Percentiles rank a stretch among this genome's conserved stretches.
phyloP scores from a whole-genome alignment of 306 rosid species.

The Vachellia collinsii region DNA sequence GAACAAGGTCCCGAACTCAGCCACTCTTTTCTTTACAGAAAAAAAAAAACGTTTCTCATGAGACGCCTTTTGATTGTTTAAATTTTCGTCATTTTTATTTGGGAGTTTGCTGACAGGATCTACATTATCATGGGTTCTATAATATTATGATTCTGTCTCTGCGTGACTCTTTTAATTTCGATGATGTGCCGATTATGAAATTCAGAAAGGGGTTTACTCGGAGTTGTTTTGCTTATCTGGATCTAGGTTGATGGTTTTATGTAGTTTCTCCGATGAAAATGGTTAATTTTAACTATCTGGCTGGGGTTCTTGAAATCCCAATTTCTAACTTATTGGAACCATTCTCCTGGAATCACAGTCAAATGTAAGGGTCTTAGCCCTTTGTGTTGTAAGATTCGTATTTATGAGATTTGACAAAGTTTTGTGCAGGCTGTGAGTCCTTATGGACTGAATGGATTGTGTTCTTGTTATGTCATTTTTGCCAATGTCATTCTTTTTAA shows the following conservation, averaged over 20 bases:
- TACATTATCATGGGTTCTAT: constrained; percentile 7
- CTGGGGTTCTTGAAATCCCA: not conserved
- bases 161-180: not conserved
- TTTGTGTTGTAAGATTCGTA: not conserved
- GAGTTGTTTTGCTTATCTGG: constrained; percentile 7
- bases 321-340: not conserved
- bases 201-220: not conserved
- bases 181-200: not conserved
- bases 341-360: not conserved
- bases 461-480: not conserved
- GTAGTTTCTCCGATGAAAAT: not conserved
- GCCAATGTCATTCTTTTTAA: not conserved
- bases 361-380: not conserved
- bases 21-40: not conserved
- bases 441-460: not conserved
- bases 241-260: not conserved
- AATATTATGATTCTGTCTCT: not conserved
- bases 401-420: not conserved
- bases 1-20: constrained; percentile 66
- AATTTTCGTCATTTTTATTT: constrained; percentile 1
- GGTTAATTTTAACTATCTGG: not conserved
- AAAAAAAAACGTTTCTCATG: not conserved
- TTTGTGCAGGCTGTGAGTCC: not conserved
- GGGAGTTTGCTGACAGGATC: constrained; percentile 19
- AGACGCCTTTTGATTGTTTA: constrained; percentile 1